Evolutionary conservation across 495 filamentous ascomycete genomes (phyloP), one percentile per base, ranked within the genome.

Genomic region (Bryoglossum gracile): DNA sequence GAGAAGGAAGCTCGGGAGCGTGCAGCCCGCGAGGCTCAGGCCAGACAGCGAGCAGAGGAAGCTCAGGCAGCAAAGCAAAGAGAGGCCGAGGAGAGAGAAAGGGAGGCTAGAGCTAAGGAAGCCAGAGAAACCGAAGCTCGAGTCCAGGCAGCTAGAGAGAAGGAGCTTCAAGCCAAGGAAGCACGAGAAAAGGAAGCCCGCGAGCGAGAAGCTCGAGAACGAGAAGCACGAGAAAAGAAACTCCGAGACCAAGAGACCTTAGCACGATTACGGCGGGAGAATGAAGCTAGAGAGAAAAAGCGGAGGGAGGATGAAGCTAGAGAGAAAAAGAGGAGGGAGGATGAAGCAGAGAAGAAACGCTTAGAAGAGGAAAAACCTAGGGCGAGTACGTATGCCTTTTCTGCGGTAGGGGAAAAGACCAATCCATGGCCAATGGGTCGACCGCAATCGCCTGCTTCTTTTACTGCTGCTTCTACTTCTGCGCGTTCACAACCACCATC

Each of bases 341-440:
- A 42, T 52, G 45, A 28, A 40, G 48, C 56, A 43, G 6, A 6
- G 26, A 13, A 5, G 43, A 48, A 39, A 58, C 57, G 19, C 54
- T 4, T 10, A 25, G 57, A 48, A 23, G 51, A 60, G 37, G 38
- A 47, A 18, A 65, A 47, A 48, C 55, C 41, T 41, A 59, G 34
- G 50, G 53, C 33, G 54, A 60, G 54, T 54, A 64, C 65, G 19
- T 75, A 79, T 34, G 67, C 73, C n/a, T 73, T 65, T 66, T 74
- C 71, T 23, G 66, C 72, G 26, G 62, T 73, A 9, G 75, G 77
- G 40, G 77, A 81, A 50, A 78, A 67, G 64, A 75, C 70, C 6
- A 76, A 71, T 57, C 71, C 73, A 50, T 77, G 75, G 74, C 74
- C 69, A 17, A 73, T 71, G 33, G 74, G 69, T 42, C 67, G 66